These are phyloP conservation scores for Wickerhamomyces xylosicus DNA, from an alignment of 805 yeast genomes.

Conservation along the genomic window DNA sequence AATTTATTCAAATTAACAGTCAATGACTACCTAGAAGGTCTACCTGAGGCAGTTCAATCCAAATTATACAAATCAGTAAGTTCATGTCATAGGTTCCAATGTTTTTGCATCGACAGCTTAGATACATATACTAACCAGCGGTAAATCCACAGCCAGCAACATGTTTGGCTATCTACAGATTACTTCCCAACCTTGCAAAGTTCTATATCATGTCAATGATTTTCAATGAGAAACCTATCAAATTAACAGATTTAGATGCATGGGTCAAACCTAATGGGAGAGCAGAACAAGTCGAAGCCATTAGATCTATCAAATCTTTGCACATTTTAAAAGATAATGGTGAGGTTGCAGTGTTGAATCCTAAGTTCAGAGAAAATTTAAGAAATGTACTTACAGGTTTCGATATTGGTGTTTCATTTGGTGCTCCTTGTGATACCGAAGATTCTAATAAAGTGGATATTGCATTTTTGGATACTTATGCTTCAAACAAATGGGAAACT, in stretches of 20 bases:
- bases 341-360: conserved; percentile 45
- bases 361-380: conserved; percentile 65
- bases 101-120: neutral
- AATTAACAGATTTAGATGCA: conserved; percentile 54
- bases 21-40: conserved; percentile 80
- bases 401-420: conserved; percentile 58
- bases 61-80: conserved; percentile 59
- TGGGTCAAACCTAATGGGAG: conserved; percentile 62
- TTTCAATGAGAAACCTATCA: conserved; percentile 66
- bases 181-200: conserved; percentile 84
- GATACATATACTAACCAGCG: too few species aligned
- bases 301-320: conserved; percentile 64
- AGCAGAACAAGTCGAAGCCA: conserved; percentile 55
- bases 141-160: conserved; percentile 56
- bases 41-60: conserved; percentile 79
- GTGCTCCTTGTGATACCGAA: conserved; percentile 49
- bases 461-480: conserved; percentile 68
- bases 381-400: conserved; percentile 82
- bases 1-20: conserved; percentile 57
- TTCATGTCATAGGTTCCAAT: neutral
- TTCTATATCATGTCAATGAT: conserved; percentile 81
- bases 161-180: conserved; percentile 83
- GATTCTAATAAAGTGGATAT: conserved; percentile 50
- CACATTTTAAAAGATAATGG: conserved; percentile 59
- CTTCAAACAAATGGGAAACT: conserved; percentile 86